Base-by-base conservation (phyloP, 2,329 filamentous ascomycete genomes). In the Botryotinia calthae region DNA sequence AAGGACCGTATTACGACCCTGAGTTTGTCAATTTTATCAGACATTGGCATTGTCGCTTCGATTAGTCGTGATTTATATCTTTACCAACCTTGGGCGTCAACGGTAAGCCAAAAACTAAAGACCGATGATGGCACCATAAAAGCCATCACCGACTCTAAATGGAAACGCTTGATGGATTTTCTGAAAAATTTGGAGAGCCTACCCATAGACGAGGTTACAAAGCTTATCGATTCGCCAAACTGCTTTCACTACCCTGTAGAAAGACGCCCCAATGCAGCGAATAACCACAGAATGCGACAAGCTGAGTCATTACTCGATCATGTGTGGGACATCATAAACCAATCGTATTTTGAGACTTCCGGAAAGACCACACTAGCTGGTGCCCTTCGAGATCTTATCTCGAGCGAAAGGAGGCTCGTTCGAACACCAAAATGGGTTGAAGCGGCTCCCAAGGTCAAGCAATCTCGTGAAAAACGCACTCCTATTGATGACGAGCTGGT, bases 391-490 rank as follows among this genome's bases (percentile, higher is more conserved):
- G 42, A 65, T 31, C 42, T 65, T 25, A 48, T 34, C 14, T 25
- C 62, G 1, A 44, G 4, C 62, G 0, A 31, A 22, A 46, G n/a
- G 9, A 20, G 14, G 20, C 2, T 65, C 0, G 22, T 65, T 25
- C 62, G 62, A 65, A 65, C 42, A 16, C 42, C 62, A 48, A 7
- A n/a, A 65, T 65, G 62, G 62, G 44, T 31, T 6, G 62, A 65
- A 9, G 18, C 10, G 8, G 42, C 28, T 48, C 28, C 28, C 9
- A 25, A 34, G 4, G 0, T 5, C 31, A 65, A 48, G 6, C 20
- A 7, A 28, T 16, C 20, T 7, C 18, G 20, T 1, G 4, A 28
- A 10, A 2, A 48, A 1, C 28, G 28, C 28, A 31, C 42, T 34
- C 2, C 3, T 6, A 48, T 25, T 20, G 42, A 46, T 2, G 20